A percentile compares a stretch with the other conserved stretches of the same genome.
phyloP scores from a whole-genome alignment of 116 monocot genomes.

The Posidonia oceanica region DNA sequence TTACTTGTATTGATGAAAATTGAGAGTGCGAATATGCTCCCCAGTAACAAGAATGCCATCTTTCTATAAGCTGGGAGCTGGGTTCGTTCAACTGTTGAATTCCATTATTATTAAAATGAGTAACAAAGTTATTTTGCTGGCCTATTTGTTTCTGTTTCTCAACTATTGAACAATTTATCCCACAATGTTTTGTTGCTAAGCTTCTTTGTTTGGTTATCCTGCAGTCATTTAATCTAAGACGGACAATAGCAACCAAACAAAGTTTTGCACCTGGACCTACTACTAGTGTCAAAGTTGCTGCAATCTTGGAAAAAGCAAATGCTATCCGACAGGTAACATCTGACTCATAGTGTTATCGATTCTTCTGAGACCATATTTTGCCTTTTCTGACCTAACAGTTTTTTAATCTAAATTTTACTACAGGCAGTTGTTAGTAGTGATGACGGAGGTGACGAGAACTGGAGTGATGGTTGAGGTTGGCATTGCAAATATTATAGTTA shows the following conservation, averaged over 20 bases:
- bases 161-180: too few species aligned
- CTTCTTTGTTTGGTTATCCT: neutral
- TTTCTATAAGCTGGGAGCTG: too few species aligned
- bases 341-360: neutral
- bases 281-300: conserved; percentile 61
- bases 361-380: neutral
- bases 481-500: neutral
- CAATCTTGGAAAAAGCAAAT: conserved; percentile 87
- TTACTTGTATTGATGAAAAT: too few species aligned
- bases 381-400: neutral
- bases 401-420: neutral
- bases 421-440: conserved; percentile 66
- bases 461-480: conserved; percentile 49
- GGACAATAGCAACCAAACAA: conserved; percentile 31
- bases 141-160: too few species aligned
- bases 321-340: conserved; percentile 80
- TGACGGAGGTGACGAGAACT: conserved; percentile 50
- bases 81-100: too few species aligned
- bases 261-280: conserved; percentile 18
- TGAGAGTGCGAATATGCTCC: too few species aligned
- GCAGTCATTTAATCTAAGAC: conserved; percentile 79
- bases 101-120: too few species aligned
- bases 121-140: too few species aligned
- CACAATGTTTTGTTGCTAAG: neutral
- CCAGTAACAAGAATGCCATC: too few species aligned